phyloP scores from a whole-genome alignment of 345 rosid genomes.

The Pistacia atlantica region DNA sequence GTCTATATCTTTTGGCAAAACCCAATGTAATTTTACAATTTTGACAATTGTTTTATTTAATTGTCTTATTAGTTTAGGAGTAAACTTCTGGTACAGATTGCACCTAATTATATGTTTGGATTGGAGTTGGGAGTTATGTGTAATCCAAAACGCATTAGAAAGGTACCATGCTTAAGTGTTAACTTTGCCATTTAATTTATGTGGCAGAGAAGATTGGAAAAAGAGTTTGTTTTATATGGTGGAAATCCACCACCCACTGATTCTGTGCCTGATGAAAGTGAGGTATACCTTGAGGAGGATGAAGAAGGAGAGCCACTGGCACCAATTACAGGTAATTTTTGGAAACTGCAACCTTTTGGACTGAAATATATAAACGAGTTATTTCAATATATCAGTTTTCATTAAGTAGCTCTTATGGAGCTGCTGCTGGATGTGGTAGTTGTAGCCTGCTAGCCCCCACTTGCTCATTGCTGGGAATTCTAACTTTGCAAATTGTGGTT shows the following conservation, averaged over 20 bases:
- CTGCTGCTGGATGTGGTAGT: not conserved
- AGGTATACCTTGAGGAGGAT: slow-evolving; percentile 33
- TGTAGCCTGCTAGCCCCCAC: not conserved
- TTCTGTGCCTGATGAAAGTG: slow-evolving; percentile 39
- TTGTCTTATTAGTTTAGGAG: not conserved
- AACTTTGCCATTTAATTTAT: not conserved
- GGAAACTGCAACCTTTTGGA: slow-evolving; percentile 11
- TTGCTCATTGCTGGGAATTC: not conserved
- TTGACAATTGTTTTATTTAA: no score
- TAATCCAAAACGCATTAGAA: not conserved
- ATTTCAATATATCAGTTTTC: not conserved
- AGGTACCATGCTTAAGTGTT: not conserved
- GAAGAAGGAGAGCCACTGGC: slow-evolving; percentile 45
- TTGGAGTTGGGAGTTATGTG: not conserved
- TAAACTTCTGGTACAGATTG: not conserved
- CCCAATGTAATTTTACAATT: not conserved
- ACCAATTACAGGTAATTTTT: slow-evolving; percentile 48
- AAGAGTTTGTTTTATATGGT: slow-evolving; percentile 43
- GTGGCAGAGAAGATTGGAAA: slow-evolving; percentile 79
- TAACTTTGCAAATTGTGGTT: not conserved
- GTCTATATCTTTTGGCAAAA: not conserved
- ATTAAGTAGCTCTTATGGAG: not conserved
- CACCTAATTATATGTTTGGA: not conserved
- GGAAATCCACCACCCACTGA: slow-evolving; percentile 40
- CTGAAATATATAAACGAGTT: not conserved